Conservation (phyloP, 768 basidiomycete species). For the Rhizopogon rudus region DNA sequence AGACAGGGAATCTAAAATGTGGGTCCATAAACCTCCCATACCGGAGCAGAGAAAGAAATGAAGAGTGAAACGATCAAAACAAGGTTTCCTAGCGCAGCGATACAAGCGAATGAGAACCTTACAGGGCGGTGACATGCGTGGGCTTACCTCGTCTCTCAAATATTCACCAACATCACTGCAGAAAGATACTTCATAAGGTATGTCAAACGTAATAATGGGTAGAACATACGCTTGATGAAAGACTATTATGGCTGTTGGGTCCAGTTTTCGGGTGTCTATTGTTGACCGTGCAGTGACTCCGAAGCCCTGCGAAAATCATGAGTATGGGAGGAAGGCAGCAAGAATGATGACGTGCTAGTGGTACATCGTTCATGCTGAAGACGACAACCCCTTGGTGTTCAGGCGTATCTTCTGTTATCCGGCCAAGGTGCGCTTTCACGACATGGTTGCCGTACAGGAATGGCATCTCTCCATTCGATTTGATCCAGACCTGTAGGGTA, state of each 20-base stretch:
- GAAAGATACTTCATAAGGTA: slow-evolving; percentile 6
- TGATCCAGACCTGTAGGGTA: slow-evolving; percentile 84
- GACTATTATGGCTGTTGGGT: slow-evolving; percentile 95
- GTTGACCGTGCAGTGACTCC: slow-evolving; percentile 97
- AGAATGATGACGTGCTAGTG: slow-evolving; percentile 54
- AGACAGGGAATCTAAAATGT: slow-evolving; percentile 2
- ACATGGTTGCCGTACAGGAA: slow-evolving; percentile 99
- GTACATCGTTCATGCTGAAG: slow-evolving; percentile 93
- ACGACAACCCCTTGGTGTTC: slow-evolving; percentile 99
- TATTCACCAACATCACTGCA: slow-evolving; percentile 96
- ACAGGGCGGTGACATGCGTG: neutral
- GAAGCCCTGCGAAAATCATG: slow-evolving; percentile 63
- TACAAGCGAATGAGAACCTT: slow-evolving; percentile 11
- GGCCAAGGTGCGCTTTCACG: slow-evolving; percentile 96
- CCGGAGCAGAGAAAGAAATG: slow-evolving; percentile 13
- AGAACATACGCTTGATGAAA: slow-evolving; percentile 88
- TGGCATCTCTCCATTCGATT: slow-evolving; percentile 98
- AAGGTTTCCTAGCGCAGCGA: slow-evolving; percentile 59
- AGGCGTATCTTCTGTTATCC: slow-evolving; percentile 97
- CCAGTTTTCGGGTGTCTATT: slow-evolving; percentile 92
- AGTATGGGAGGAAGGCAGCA: slow-evolving; percentile 1
- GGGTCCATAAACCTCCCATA: slow-evolving; percentile 12
- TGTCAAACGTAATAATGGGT: neutral
- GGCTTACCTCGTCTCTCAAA: slow-evolving; percentile 84
- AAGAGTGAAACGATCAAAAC: slow-evolving; percentile 40